phyloP scores from a whole-genome alignment of 1,284 basidiomycete species.

The Rhodotorula sp. region DNA sequence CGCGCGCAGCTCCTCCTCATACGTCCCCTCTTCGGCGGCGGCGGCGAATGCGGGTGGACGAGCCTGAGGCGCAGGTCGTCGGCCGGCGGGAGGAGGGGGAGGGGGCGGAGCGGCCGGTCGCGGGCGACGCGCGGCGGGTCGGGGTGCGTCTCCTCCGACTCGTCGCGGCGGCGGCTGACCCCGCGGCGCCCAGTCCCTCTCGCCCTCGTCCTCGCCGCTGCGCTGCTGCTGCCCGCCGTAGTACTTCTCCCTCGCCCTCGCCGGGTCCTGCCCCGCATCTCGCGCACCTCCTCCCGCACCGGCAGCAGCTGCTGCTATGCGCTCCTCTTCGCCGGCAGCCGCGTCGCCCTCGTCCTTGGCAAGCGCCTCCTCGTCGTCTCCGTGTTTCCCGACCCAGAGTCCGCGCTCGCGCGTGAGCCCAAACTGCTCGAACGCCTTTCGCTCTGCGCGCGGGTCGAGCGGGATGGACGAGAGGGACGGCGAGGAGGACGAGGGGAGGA shows the following conservation, averaged over 20 bases:
- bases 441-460: neutral
- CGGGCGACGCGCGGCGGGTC: too few relatives aligned
- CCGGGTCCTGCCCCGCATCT: neutral
- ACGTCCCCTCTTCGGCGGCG: neutral
- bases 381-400: neutral
- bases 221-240: neutral
- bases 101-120: neutral
- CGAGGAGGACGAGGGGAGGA: neutral
- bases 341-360: neutral
- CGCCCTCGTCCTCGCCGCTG: neutral
- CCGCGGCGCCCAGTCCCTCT: neutral
- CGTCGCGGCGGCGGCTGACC: too few relatives aligned
- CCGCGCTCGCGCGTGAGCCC: neutral
- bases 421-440: neutral
- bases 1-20: constrained; percentile 14
- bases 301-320: too few relatives aligned
- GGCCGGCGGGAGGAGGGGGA: neutral
- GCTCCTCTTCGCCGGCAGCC: too few relatives aligned
- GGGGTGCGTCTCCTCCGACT: too few relatives aligned
- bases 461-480: neutral
- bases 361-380: neutral
- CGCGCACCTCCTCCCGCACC: neutral
- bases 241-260: neutral
- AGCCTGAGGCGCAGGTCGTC: too few relatives aligned
- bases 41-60: neutral